A percentile compares a stretch with the other conserved stretches of the same genome.
Evolutionary conservation across 2,329 filamentous ascomycete species (phyloP).

Genomic region (Pyricularia sp.): DNA sequence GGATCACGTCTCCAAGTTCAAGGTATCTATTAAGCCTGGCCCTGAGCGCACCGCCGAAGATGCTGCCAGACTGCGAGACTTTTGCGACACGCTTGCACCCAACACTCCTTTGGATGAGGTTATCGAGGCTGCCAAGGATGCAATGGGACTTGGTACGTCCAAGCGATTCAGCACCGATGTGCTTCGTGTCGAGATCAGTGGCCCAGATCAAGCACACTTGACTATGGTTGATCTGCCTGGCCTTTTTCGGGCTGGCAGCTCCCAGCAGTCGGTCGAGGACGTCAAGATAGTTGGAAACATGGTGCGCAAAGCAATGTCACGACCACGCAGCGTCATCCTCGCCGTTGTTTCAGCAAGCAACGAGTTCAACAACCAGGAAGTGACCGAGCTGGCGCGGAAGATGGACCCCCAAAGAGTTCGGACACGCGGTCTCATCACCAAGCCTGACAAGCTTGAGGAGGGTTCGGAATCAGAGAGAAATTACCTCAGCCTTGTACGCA

Average conservation of each 20-base stretch:
- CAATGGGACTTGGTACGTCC: constrained; percentile 33
- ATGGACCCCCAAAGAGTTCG: constrained; percentile 20
- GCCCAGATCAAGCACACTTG: constrained; percentile 34
- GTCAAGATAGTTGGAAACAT: constrained; percentile 31
- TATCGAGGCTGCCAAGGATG: constrained; percentile 24
- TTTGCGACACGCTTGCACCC: constrained; percentile 11
- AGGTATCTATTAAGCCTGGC: constrained; percentile 23
- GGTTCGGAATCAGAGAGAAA: constrained; percentile 25
- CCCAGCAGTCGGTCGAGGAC: constrained; percentile 29
- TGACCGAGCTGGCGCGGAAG: constrained; percentile 34
- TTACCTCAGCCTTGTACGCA: constrained; percentile 29
- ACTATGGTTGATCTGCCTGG: constrained; percentile 48
- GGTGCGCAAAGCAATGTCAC: constrained; percentile 41
- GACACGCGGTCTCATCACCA: constrained; percentile 45
- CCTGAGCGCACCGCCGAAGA: constrained; percentile 14
- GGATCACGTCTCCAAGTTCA: constrained; percentile 18
- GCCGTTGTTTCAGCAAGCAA: constrained; percentile 43
- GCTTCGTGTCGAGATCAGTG: constrained; percentile 33
- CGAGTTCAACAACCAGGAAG: constrained; percentile 45
- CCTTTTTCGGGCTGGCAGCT: constrained; percentile 35
- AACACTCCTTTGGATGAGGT: constrained; percentile 16
- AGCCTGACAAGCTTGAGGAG: constrained; percentile 29
- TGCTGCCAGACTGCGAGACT: constrained; percentile 13
- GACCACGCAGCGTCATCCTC: constrained; percentile 44
- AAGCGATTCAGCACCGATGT: constrained; percentile 32